Base-by-base conservation (phyloP, 306 rosid genomes). In the Vachellia pachyceras region DNA sequence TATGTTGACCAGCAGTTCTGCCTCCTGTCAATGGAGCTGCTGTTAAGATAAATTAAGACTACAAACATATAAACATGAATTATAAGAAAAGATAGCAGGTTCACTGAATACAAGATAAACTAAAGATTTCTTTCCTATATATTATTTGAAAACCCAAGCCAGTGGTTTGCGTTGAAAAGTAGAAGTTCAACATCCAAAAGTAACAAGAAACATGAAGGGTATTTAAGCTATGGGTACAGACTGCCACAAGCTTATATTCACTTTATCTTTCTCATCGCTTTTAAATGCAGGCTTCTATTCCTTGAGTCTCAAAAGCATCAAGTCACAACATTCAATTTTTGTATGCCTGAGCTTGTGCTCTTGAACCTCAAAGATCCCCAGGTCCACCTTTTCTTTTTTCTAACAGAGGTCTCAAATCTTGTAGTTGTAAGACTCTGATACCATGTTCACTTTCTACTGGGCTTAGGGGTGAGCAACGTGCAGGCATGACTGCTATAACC, bases 1-100 rank as follows among this genome's bases (percentile, higher is more conserved):
- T 17, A 91, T 84, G 84, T 91, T 91, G 20, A 89, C 81, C 87
- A 89, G 46, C 81, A 91, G 73, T 78, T 91, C 95, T 44, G 95
- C 89, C 85, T 91, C 95, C 95, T 91, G 88, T 47, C 75, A 60
- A 76, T 25, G 44, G 20, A 72, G 15, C 49, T 7, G 23, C 25
- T 47, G 36, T 36, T 22, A 45, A 54, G 65, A 3, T 13, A 42
- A 42, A 20, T 18, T 17, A 60, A 23, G 73, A 66, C 37, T n/a
- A 73, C 14, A 20, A 35, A 25, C 12, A 72, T 33, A 29, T 60
- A 47, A 69, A 39, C 64, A 20, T 11, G 22, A 12, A 17, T 20
- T 20, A 36, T 20, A 63, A 67, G 46, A 23, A 72, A 55, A 7
- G 46, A 63, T 29, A 8, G 57, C 39, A 44, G 20, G 3, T 52